phyloP scores from a whole-genome alignment of 495 filamentous ascomycete genomes.

The Polyplosphaeria fusca region DNA sequence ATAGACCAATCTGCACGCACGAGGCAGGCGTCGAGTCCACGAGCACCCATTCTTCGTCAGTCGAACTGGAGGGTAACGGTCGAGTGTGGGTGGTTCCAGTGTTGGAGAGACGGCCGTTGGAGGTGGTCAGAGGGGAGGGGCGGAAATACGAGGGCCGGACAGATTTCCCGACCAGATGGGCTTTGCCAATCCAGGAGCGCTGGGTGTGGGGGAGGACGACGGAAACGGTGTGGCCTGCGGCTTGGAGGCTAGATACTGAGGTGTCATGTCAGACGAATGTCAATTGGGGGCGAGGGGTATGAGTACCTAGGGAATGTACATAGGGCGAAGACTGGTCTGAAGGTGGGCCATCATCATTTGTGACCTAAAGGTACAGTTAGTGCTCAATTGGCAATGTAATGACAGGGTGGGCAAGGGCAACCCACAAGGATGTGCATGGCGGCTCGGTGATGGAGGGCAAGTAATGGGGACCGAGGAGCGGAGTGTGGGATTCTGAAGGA shows the following conservation, averaged over 20 bases:
- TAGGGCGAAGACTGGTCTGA: constrained; percentile 89
- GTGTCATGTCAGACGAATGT: constrained; percentile 85
- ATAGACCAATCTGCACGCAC: constrained; percentile 85
- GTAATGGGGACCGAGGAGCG: too few species aligned
- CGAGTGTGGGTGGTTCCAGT: constrained; percentile 62
- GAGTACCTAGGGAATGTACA: constrained; percentile 76
- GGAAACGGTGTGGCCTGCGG: constrained; percentile 75
- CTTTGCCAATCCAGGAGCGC: constrained; percentile 97
- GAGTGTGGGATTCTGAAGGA: too few species aligned
- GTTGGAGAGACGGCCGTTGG: constrained; percentile 53
- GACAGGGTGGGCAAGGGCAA: not conserved
- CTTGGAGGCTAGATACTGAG: constrained; percentile 72
- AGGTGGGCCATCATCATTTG: constrained; percentile 95
- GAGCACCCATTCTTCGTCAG: constrained; percentile 86
- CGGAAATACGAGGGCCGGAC: constrained; percentile 89
- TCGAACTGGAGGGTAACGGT: constrained; percentile 48
- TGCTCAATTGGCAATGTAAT: not conserved
- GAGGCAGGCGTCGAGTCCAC: constrained; percentile 84
- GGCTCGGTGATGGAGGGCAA: constrained; percentile 2
- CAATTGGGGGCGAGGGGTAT: constrained; percentile 60
- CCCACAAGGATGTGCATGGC: constrained; percentile 34
- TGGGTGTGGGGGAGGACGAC: constrained; percentile 89
- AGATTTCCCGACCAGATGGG: constrained; percentile 82
- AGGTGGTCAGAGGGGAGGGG: constrained; percentile 47
- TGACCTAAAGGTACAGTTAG: constrained; percentile 51